Conservation (phyloP, 306 rosid genomes). For the Trifolium subterraneum region DNA sequence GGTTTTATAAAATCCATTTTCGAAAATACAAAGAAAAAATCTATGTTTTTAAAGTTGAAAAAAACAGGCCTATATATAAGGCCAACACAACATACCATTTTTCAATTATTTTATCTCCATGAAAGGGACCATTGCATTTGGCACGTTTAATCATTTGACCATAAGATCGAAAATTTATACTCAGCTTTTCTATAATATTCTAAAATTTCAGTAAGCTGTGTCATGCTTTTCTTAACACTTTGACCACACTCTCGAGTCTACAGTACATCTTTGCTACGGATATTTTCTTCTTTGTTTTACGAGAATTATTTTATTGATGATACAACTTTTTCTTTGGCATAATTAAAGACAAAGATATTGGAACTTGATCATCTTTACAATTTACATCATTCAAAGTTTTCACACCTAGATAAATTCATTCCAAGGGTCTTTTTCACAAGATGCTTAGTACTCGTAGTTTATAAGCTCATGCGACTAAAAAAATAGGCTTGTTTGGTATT, state of each 20-base stretch:
- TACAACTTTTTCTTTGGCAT: neutral
- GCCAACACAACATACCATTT: neutral
- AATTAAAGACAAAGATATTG: neutral
- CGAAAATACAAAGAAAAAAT: no score
- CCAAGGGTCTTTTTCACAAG: no score
- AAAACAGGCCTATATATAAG: no score
- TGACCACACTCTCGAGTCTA: neutral
- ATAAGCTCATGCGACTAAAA: no score
- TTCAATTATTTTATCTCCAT: neutral
- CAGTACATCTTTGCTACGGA: neutral
- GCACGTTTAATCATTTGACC: neutral
- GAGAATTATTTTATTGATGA: neutral
- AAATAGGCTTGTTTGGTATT: no score
- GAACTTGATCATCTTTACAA: neutral
- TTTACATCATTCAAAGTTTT: neutral
- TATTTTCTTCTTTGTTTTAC: neutral
- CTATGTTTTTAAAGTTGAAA: no score
- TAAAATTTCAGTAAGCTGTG: neutral
- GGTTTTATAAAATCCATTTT: no score
- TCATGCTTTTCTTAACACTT: neutral
- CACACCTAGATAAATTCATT: neutral
- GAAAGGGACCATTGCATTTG: neutral
- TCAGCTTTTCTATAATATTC: neutral
- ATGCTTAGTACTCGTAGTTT: no score
- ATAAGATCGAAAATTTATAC: constrained; percentile 3